phyloP scores from a whole-genome alignment of 2,329 filamentous ascomycete genomes.

The Beauveria varroae region DNA sequence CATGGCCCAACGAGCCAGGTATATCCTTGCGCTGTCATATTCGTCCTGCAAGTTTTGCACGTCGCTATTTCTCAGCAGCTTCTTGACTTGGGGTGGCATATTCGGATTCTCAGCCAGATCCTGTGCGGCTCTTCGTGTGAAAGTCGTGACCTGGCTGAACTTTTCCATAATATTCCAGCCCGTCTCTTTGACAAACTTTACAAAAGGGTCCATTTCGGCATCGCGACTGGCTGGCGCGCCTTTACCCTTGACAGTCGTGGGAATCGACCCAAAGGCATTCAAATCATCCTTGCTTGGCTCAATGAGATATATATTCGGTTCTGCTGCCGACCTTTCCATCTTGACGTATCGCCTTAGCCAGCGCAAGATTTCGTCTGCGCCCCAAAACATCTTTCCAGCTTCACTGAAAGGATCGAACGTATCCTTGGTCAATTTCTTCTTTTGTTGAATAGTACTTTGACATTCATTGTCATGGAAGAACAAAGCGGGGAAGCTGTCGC shows the following conservation, averaged over 20 bases:
- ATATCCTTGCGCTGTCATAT: conserved; percentile 91
- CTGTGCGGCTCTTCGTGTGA: conserved; percentile 85
- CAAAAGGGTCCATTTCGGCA: conserved; percentile 82
- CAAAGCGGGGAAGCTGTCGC: conserved; percentile 88
- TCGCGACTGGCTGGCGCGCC: conserved; percentile 42
- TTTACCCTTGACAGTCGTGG: conserved; percentile 33
- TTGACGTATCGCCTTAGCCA: conserved; percentile 82
- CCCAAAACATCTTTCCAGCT: conserved; percentile 88
- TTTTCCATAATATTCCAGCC: conserved; percentile 96
- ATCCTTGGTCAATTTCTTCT: conserved; percentile 76
- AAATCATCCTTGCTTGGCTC: conserved; percentile 83
- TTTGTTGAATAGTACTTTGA: conserved; percentile 88
- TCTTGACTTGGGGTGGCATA: conserved; percentile 77
- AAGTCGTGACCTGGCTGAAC: conserved; percentile 94
- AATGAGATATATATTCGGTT: conserved; percentile 85
- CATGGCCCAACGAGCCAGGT: conserved; percentile 96
- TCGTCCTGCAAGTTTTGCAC: conserved; percentile 94
- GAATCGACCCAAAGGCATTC: conserved; percentile 65
- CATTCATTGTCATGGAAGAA: conserved; percentile 99
- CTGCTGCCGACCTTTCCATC: conserved; percentile 76
- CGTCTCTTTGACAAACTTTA: conserved; percentile 89
- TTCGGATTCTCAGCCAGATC: conserved; percentile 88
- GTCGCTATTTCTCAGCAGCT: conserved; percentile 82
- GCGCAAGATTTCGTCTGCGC: conserved; percentile 85
- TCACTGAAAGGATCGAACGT: conserved; percentile 87